Conservation (phyloP, 2,329 filamentous ascomycete species). For the Chlorencoelia australis region DNA sequence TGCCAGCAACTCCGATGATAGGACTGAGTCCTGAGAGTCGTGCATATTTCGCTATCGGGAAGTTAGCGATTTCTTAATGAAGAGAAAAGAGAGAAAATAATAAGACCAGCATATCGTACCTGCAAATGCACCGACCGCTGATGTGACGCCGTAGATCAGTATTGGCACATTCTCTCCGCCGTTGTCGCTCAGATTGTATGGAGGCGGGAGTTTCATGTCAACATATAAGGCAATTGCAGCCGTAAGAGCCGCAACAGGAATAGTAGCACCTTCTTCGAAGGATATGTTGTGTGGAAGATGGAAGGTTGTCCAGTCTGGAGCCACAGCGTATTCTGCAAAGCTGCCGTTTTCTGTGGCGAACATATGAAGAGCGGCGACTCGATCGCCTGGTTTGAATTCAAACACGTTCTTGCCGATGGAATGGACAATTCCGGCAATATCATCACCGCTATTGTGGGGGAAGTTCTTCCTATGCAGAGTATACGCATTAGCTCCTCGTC, state of each 20-base stretch:
- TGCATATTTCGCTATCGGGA: no score
- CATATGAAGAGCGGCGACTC: conserved; percentile 37
- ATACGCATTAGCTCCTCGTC: not conserved
- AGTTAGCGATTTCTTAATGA: no score
- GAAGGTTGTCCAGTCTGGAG: conserved; percentile 44
- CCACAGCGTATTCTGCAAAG: conserved; percentile 51
- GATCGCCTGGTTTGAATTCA: conserved; percentile 32
- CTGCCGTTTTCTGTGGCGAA: conserved; percentile 40
- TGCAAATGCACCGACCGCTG: conserved; percentile 46
- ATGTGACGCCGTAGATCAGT: conserved; percentile 41
- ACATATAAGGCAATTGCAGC: conserved; percentile 30
- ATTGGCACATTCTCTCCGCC: conserved; percentile 19
- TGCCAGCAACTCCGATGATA: conserved; percentile 45
- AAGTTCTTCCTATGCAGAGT: conserved; percentile 6
- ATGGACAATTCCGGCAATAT: conserved; percentile 32
- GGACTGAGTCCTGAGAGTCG: conserved; percentile 41
- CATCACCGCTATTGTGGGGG: conserved; percentile 20
- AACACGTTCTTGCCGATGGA: conserved; percentile 37
- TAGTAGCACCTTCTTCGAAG: conserved; percentile 30
- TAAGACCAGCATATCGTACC: no score
- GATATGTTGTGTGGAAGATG: conserved; percentile 12
- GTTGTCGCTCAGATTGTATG: conserved; percentile 26
- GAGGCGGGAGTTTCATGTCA: conserved; percentile 28
- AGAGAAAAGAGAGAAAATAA: no score
- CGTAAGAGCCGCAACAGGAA: conserved; percentile 33